Percentiles rank a stretch among this genome's conserved stretches.
Evolutionary conservation across 768 basidiomycete species (phyloP).

Genomic region (Trametopsis cervina): DNA sequence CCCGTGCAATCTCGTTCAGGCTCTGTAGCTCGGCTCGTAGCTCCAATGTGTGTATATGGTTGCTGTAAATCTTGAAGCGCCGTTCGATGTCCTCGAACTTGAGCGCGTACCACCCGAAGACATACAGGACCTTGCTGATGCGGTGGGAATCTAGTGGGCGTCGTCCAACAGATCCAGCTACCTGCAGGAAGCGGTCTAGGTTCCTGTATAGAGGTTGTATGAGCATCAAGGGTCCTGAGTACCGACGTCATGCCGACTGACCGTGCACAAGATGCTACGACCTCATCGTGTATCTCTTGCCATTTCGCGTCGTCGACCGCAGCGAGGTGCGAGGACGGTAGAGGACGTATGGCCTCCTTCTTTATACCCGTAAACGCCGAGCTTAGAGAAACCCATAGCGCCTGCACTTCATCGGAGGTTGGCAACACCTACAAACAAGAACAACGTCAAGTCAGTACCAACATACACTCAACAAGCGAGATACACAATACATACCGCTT

Average conservation of each 20-base stretch:
- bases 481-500: neutral
- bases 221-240: neutral
- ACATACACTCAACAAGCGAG: no score
- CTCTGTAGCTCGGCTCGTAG: neutral
- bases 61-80: neutral
- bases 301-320: no score
- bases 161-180: neutral
- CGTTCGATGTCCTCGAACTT: slow-evolving; percentile 8
- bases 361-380: neutral
- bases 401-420: neutral
- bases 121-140: neutral
- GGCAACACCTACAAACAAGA: no score
- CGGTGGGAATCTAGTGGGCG: slow-evolving; percentile 3
- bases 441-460: no score
- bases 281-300: no score
- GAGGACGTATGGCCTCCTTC: neutral
- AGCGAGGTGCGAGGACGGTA: neutral
- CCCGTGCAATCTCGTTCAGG: neutral
- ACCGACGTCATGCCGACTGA: no score
- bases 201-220: slow-evolving; percentile 1
- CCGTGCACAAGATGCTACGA: no score
- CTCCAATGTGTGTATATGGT: neutral
- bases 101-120: slow-evolving; percentile 3
- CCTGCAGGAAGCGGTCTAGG: neutral
- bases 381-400: neutral